Evolutionary conservation across 129 eudicot genomes (phyloP), one percentile per base, ranked within the genome.

Genomic region (Deinandra increscens): DNA sequence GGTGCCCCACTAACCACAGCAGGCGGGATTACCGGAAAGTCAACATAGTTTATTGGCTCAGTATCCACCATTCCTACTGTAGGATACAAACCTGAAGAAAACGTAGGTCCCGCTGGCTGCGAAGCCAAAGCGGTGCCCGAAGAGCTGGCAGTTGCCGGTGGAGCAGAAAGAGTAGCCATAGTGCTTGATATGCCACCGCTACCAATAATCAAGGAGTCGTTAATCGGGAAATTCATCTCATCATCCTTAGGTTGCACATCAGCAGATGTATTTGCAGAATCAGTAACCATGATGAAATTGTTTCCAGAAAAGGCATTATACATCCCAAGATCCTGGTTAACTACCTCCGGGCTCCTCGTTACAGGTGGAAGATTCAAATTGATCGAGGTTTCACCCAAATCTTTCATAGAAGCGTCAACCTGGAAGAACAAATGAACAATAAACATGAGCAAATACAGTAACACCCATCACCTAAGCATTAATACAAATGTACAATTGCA

Each of bases 351-450:
- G 13, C n/a, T 81, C 36, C 48, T 23, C 9, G 42, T 63, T 36
- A 68, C 75, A 69, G 92, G 90, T 12, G 91, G 97, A 63, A 89
- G 29, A 74, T 93, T 93, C 73, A 93, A 79, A 72, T 93, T 87
- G 63, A 70, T 69, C 34, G 46, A 51, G 3, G 67, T 64, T 68
- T 79, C 86, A 60, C 66, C 46, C 39, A 66, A 15, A 49, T 81
- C 89, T 46, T 77, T 78, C 74, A 81, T n/a, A 29, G 93, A 73
- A 70, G 84, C 81, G 78, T 93, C 95, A 20, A 92, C 97, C 97
- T 91, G 75, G 72, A 64, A n/a, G 31, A 42, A 48, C 14, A 1
- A 2, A 48, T n/a, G 0, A 34, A 15, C 13, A 34, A 33, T 13
- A 11, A 18, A 56, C 15, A 33, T 13, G 7, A 18, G 46, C 15